Base-by-base conservation (phyloP, 306 rosid species). In the Pterocarpus santalinus region DNA sequence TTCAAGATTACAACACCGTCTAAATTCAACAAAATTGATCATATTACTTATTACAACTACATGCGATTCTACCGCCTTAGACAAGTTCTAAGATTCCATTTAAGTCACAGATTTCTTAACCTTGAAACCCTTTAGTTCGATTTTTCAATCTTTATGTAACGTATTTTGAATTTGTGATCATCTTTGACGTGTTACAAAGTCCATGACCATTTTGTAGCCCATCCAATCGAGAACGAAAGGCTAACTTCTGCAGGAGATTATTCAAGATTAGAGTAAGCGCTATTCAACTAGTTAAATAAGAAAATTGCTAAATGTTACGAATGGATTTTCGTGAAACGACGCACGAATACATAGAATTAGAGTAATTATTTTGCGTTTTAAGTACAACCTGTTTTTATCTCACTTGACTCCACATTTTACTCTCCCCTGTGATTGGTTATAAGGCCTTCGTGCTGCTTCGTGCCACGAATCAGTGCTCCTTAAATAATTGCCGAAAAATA, bases 401-500 rank as follows among this genome's bases (percentile, higher is more conserved):
- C 28, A 22, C 28, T 22, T 22, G 28, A 22, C 28, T 22, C 0
- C 28, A 22, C 28, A 22, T 22, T 22, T 22, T 22, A 22, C 28
- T 22, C 28, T 22, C 0, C 28, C 28, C 28, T 22, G 28, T 39
- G 5, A 39, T 39, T 39, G 5, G 7, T 39, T 39, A 39, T 0
- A 39, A 39, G 7, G 4, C 3, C 4, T 39, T 39, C 7, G 7
- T 7, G 7, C 1, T 46, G 10, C 12, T 10, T 22, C 28, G 28
- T 22, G 28, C 28, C 28, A 22, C 28, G 28, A 22, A 22, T 22
- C 28, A 22, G 28, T 22, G 28, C 28, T 22, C 28, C 28, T 22
- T 67, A 82, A 57, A 81, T 46, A 78, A 75, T 73, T 12, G 38
- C 72, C 28, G 2, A 57, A 22, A 15, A 53, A 28, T 60, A 64